Conservation (phyloP, 495 filamentous ascomycete species). For the Terfezia boudieri region DNA sequence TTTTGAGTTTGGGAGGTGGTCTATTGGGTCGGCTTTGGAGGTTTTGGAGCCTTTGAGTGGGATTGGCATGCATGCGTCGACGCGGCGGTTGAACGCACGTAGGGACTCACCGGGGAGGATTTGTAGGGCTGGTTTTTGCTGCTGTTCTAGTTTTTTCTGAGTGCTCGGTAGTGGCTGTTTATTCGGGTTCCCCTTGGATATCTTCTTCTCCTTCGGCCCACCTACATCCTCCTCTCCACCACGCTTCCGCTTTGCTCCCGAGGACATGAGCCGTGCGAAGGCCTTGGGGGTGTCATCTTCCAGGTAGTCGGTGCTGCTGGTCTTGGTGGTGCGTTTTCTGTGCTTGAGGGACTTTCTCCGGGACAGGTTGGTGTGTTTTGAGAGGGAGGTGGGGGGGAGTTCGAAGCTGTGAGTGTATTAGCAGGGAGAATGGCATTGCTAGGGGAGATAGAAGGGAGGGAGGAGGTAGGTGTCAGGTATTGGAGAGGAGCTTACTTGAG, state of each 20-base stretch:
- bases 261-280: slow-evolving; percentile 58
- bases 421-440: no score
- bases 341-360: slow-evolving; percentile 4
- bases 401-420: slow-evolving; percentile 12
- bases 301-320: slow-evolving; percentile 11
- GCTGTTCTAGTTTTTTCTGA: not conserved
- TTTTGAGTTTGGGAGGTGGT: not conserved
- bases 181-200: slow-evolving; percentile 18
- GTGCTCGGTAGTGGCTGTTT: slow-evolving; percentile 1
- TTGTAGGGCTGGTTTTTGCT: slow-evolving; percentile 10
- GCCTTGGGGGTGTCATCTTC: slow-evolving; percentile 68
- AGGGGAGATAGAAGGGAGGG: slow-evolving; percentile 4
- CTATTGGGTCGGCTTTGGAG: not conserved
- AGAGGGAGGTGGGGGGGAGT: slow-evolving; percentile 12
- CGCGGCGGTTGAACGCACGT: slow-evolving; percentile 60
- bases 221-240: slow-evolving; percentile 49
- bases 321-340: not conserved
- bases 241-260: slow-evolving; percentile 28
- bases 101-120: slow-evolving; percentile 68
- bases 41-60: slow-evolving; percentile 34
- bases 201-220: slow-evolving; percentile 25
- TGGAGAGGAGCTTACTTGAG: slow-evolving; percentile 19
- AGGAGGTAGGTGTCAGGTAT: not conserved
- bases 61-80: slow-evolving; percentile 67
- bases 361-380: not conserved